Evolutionary conservation across 192 early-diverging fungal species (phyloP), one percentile per base, ranked within the genome.

Genomic region (Coemansia asiatica): DNA sequence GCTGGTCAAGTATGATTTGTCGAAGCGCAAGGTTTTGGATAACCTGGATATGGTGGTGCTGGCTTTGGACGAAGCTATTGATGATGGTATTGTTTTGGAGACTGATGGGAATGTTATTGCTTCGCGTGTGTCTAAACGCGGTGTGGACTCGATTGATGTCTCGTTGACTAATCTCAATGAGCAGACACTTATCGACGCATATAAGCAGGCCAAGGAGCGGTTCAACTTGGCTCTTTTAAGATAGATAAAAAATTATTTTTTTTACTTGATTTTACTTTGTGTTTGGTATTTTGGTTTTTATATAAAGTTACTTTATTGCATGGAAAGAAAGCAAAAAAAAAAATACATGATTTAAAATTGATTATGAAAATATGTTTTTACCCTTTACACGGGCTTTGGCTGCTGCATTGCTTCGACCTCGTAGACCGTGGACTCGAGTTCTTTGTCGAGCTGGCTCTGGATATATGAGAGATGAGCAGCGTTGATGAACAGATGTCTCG

Each of bases 21-120:
- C 89, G 75, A 96, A 95, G 78, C 86, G 94, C 55, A 84, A 86
- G 44, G 83, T 98, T 16, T 73, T 97, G 63, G 94, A 97, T 71
- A 94, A 93, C 81, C 80, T 94, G 35, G 96, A 98, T 82, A 83
- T 95, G 60, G 91, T 95, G 0, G 87, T 92, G 47, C 86, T 98
- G 33, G 89, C 90, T 4, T 74, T 98, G 44, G 96, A 98, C 78
- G 96, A 98, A 69, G 89, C 91, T 35, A 88, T 98, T 27, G 96
- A 98, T 74, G 93, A 95, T 65, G 96, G 91, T 19, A 90, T 93
- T 49, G 85, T 87, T 22, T 72, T 90, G 21, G 91, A 93, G 64
- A 91, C 89, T 4, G 90, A 91, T 54, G 80, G 89, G 6, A 87
- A 86, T 56, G 89, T 88, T 2, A 90, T 93, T 71, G 90, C 88